A percentile compares a stretch with the other conserved stretches of the same genome.
These are phyloP conservation scores for Cladosporium velox DNA, from an alignment of 2,329 filamentous ascomycete genomes.

Conservation along the genomic window DNA sequence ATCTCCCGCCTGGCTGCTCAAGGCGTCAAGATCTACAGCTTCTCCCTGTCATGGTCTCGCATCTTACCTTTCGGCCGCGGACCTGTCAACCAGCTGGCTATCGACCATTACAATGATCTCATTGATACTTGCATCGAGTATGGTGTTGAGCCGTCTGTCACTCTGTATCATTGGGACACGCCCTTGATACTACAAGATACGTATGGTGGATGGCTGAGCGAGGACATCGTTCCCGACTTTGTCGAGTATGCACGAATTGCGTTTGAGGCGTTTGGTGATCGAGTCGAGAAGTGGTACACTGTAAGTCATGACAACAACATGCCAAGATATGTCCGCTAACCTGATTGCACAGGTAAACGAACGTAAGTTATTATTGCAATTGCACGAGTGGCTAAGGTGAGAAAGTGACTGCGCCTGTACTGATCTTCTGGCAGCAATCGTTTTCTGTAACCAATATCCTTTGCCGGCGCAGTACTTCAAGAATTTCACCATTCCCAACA, in stretches of 20 bases:
- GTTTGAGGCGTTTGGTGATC: constrained; percentile 42
- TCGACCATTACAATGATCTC: constrained; percentile 51
- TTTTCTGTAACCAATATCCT: constrained; percentile 37
- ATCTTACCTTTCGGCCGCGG: constrained; percentile 51
- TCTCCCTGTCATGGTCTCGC: constrained; percentile 51
- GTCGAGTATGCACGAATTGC: constrained; percentile 44
- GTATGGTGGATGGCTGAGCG: constrained; percentile 35
- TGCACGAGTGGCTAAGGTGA: no score
- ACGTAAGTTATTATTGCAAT: neutral
- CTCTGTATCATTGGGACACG: constrained; percentile 49
- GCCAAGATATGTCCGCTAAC: neutral
- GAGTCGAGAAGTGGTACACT: constrained; percentile 41
- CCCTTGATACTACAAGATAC: constrained; percentile 22
- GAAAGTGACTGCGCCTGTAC: neutral
- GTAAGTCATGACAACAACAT: constrained; percentile 33
- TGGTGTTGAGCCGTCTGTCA: constrained; percentile 48
- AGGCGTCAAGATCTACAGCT: constrained; percentile 40
- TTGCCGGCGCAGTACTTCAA: constrained; percentile 42
- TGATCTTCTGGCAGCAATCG: constrained; percentile 24
- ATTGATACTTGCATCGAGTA: constrained; percentile 43
- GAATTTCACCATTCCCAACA: constrained; percentile 37
- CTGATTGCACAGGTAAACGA: neutral
- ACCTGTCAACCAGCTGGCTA: constrained; percentile 48
- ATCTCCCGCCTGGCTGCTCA: constrained; percentile 43
- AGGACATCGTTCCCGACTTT: constrained; percentile 43